A percentile compares a stretch with the other conserved stretches of the same genome.
Conservation (phyloP, 2,329 filamentous ascomycete genomes). For the Xylariomycetidae sp. region DNA sequence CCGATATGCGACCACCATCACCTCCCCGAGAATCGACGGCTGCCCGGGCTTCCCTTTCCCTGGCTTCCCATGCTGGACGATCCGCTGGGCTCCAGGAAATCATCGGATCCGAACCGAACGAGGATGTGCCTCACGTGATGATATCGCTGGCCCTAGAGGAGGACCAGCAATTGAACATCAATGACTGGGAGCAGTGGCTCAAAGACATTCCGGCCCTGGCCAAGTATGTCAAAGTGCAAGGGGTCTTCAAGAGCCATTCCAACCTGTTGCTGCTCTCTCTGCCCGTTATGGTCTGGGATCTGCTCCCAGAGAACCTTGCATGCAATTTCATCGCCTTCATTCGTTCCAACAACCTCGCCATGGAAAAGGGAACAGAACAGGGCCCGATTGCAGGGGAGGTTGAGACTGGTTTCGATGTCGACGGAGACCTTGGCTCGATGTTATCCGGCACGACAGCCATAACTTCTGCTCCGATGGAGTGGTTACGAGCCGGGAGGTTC, state of each 20-base stretch:
- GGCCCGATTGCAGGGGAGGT: too few species aligned
- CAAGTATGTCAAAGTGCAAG: constrained; percentile 55
- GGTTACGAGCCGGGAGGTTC: constrained; percentile 8
- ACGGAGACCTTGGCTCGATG: constrained; percentile 20
- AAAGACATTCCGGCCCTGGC: constrained; percentile 49
- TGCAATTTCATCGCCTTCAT: constrained; percentile 55
- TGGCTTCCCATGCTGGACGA: constrained; percentile 21
- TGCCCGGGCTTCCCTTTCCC: constrained; percentile 17
- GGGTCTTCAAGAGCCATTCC: constrained; percentile 56
- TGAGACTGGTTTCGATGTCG: too few species aligned
- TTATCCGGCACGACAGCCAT: constrained; percentile 24
- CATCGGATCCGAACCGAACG: constrained; percentile 39
- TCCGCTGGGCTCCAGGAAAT: constrained; percentile 22
- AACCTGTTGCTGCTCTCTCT: constrained; percentile 52
- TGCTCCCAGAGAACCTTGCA: constrained; percentile 51
- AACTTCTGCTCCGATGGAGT: constrained; percentile 12
- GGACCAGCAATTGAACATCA: constrained; percentile 49
- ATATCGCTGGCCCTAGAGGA: constrained; percentile 54
- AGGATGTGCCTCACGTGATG: constrained; percentile 54
- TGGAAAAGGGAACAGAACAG: too few species aligned
- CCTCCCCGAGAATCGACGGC: constrained; percentile 25
- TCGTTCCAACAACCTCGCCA: constrained; percentile 49
- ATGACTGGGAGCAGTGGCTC: constrained; percentile 54
- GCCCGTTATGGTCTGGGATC: constrained; percentile 54
- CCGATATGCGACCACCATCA: constrained; percentile 30